Conservation (phyloP, 2,329 filamentous ascomycete species). For the Chaetomium sp. region DNA sequence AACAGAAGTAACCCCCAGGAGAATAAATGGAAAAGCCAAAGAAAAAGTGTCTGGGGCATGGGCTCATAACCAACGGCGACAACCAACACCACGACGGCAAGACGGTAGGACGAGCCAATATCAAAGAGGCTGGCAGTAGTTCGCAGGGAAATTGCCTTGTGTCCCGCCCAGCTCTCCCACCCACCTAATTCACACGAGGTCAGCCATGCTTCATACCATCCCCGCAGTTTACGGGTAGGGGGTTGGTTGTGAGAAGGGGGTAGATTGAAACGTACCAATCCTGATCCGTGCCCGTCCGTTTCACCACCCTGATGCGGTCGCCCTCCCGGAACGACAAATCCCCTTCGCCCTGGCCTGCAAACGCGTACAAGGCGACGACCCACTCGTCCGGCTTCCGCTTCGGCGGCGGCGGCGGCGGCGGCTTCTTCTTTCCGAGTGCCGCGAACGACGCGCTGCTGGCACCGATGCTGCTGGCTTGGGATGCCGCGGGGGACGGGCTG, state of each 20-base stretch:
- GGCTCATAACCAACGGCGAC: neutral
- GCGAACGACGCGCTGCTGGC: constrained; percentile 10
- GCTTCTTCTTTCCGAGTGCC: constrained; percentile 64
- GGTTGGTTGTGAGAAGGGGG: neutral
- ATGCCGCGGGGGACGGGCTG: neutral
- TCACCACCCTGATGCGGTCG: constrained; percentile 74
- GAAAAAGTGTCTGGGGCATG: neutral
- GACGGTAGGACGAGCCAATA: neutral
- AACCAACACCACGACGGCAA: neutral
- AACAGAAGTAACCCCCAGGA: neutral
- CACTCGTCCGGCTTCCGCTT: constrained; percentile 61
- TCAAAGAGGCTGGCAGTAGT: constrained; percentile 61
- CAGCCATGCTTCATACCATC: neutral
- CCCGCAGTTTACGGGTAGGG: neutral
- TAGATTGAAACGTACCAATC: constrained; percentile 59
- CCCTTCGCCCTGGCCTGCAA: constrained; percentile 67
- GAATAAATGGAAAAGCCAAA: neutral
- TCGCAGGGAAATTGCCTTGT: constrained; percentile 77
- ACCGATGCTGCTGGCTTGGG: neutral
- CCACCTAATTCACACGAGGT: constrained; percentile 52
- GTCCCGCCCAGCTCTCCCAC: constrained; percentile 71
- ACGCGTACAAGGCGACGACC: constrained; percentile 75
- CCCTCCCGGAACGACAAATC: constrained; percentile 77
- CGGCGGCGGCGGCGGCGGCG: constrained; percentile 69
- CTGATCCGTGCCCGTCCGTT: constrained; percentile 77